A percentile compares a stretch with the other conserved stretches of the same genome.
These are phyloP conservation scores for Mucor velutinosus DNA, from an alignment of 371 early-diverging fungal species.

Conservation along the genomic window DNA sequence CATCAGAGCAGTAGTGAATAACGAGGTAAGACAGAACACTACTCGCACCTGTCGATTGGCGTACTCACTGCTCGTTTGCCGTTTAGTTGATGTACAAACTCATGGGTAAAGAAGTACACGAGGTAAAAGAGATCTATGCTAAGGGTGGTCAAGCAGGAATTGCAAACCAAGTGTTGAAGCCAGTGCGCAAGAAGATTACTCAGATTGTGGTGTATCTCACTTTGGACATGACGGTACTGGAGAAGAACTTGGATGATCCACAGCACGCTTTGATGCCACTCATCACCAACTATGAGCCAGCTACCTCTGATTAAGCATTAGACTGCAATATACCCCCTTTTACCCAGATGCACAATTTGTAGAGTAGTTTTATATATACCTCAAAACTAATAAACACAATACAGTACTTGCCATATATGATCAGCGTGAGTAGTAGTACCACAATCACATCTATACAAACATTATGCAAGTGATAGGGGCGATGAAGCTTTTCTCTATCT, in stretches of 20 bases:
- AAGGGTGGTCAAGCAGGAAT: not conserved
- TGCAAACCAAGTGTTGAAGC: not conserved
- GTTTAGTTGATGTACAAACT: not conserved
- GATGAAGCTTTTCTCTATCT: too few species aligned
- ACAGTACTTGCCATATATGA: too few species aligned
- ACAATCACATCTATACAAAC: too few species aligned
- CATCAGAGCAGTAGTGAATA: slow-evolving; percentile 5
- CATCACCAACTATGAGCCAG: not conserved
- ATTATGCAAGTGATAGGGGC: too few species aligned
- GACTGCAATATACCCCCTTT: not conserved
- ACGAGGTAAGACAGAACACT: not conserved
- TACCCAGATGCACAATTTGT: too few species aligned
- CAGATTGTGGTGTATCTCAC: not conserved
- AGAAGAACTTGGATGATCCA: not conserved
- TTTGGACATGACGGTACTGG: not conserved
- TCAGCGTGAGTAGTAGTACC: too few species aligned
- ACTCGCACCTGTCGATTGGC: too few species aligned
- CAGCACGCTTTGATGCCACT: not conserved
- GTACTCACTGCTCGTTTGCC: too few species aligned
- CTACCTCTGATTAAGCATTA: not conserved
- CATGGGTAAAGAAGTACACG: not conserved
- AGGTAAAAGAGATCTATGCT: not conserved
- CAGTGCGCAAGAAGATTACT: not conserved
- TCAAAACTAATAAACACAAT: too few species aligned
- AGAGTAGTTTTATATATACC: too few species aligned